Evolutionary conservation across 768 basidiomycete genomes (phyloP).

Genomic region (Amanita molliuscula): DNA sequence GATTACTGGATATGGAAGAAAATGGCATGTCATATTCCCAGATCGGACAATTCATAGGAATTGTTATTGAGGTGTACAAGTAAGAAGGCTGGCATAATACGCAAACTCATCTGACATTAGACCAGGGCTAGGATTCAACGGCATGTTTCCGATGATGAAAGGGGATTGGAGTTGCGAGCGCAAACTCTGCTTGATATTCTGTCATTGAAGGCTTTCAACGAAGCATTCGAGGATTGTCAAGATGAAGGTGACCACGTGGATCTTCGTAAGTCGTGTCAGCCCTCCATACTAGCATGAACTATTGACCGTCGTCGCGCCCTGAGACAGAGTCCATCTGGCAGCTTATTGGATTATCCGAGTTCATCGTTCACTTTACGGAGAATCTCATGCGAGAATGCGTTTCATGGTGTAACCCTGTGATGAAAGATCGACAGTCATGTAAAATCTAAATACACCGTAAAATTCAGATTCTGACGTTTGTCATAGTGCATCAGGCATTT

Average conservation of each 20-base stretch:
- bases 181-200: constrained; percentile 56
- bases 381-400: constrained; percentile 47
- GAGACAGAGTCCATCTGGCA: constrained; percentile 62
- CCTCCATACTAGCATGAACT: neutral
- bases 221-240: constrained; percentile 58
- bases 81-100: constrained; percentile 14
- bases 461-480: neutral
- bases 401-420: constrained; percentile 19
- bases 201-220: constrained; percentile 47
- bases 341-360: constrained; percentile 49
- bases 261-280: constrained; percentile 32
- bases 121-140: constrained; percentile 13
- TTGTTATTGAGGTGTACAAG: constrained; percentile 41
- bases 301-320: constrained; percentile 4
- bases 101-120: constrained; percentile 3
- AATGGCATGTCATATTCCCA: constrained; percentile 28
- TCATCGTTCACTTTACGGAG: constrained; percentile 54
- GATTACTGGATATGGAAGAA: constrained; percentile 33
- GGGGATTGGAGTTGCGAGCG: constrained; percentile 37
- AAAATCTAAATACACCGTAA: neutral
- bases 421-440: constrained; percentile 5
- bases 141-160: constrained; percentile 15
- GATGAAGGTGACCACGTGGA: constrained; percentile 49
- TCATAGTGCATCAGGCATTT: neutral
- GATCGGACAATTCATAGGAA: constrained; percentile 31